A percentile compares a stretch with the other conserved stretches of the same genome.
Evolutionary conservation across 1,139 yeast species (phyloP).

Genomic region (Kluyveromyces sp.): DNA sequence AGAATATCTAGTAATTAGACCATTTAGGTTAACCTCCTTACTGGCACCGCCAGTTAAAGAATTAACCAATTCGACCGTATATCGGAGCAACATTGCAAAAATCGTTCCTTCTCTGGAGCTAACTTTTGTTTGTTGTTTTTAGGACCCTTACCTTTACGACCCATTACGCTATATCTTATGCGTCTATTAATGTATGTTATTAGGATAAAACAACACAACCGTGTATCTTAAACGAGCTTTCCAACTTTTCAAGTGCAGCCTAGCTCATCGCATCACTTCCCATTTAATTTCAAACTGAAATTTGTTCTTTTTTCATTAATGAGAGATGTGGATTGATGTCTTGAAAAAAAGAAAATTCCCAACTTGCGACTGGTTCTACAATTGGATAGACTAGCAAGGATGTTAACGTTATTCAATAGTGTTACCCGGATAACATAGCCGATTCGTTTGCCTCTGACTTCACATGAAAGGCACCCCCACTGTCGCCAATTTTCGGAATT

Average conservation of each 20-base stretch:
- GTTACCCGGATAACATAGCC: no score
- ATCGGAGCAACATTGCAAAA: conserved; percentile 87
- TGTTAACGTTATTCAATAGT: no score
- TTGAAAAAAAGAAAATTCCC: no score
- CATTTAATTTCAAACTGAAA: neutral
- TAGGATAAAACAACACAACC: neutral
- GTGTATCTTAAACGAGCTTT: neutral
- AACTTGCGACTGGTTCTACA: no score
- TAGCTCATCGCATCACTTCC: neutral
- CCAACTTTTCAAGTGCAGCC: neutral
- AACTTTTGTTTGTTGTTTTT: conserved; percentile 45
- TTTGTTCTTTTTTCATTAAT: no score
- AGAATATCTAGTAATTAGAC: conserved; percentile 75
- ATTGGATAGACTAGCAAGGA: no score
- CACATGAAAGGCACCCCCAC: no score
- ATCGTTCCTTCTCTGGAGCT: conserved; percentile 87
- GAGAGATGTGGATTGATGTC: no score
- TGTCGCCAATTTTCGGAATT: no score
- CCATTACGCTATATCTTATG: conserved; percentile 18
- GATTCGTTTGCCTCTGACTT: no score
- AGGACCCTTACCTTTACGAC: conserved; percentile 31
- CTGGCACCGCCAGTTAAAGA: conserved; percentile 50
- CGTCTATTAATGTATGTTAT: neutral
- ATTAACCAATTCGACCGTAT: conserved; percentile 77
- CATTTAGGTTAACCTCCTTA: conserved; percentile 83